These are phyloP conservation scores for Paecilomyces fulvus DNA, from an alignment of 2,329 filamentous ascomycete species.

Conservation along the genomic window DNA sequence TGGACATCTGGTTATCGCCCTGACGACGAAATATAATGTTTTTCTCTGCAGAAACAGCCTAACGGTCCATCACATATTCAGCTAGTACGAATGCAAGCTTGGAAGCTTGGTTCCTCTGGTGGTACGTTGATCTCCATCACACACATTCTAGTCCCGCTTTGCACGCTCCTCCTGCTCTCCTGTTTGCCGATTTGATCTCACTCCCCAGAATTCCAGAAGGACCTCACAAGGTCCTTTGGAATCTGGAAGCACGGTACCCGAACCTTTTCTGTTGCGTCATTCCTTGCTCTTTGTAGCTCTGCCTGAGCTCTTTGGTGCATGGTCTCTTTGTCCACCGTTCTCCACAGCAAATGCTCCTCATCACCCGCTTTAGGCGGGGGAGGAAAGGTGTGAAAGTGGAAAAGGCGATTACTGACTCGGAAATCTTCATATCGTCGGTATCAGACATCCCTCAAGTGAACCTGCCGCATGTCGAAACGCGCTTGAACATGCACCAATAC, in stretches of 20 bases:
- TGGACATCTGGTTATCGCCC: background rate
- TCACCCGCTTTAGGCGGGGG: constrained; percentile 22
- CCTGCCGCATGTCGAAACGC: constrained; percentile 33
- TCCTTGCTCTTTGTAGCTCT: background rate
- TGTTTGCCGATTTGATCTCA: background rate
- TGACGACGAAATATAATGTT: background rate
- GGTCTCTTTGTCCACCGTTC: constrained; percentile 4
- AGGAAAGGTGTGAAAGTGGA: constrained; percentile 14
- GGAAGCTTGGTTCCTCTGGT: constrained; percentile 15
- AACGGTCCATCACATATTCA: background rate
- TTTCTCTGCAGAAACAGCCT: background rate
- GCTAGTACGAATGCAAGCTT: background rate
- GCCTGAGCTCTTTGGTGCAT: constrained; percentile 2
- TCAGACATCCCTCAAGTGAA: constrained; percentile 28
- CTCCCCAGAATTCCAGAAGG: background rate
- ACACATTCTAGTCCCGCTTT: background rate
- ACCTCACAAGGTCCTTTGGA: background rate
- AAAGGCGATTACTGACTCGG: constrained; percentile 18
- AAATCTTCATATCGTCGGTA: constrained; percentile 11
- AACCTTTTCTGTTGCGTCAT: background rate
- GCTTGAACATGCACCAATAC: constrained; percentile 36
- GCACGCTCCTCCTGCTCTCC: background rate
- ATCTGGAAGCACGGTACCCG: background rate
- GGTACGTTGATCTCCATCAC: constrained; percentile 14
- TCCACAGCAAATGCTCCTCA: constrained; percentile 4